Conservation (phyloP, 2,329 filamentous ascomycete genomes). For the Hypoxylon sp. region DNA sequence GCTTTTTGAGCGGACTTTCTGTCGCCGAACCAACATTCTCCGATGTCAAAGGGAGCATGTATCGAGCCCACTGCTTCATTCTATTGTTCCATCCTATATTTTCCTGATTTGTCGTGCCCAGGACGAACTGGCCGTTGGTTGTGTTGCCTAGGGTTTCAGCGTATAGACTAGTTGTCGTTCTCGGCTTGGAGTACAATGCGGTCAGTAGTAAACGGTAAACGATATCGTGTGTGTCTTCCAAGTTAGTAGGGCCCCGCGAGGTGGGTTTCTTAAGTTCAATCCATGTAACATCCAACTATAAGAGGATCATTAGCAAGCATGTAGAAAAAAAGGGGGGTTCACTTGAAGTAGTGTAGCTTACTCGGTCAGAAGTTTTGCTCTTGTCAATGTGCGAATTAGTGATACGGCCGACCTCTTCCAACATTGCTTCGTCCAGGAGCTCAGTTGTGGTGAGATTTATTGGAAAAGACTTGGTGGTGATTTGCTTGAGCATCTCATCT, state of each 20-base stretch:
- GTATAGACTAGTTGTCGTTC: constrained; percentile 38
- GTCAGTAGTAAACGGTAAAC: constrained; percentile 57
- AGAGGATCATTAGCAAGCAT: constrained; percentile 13
- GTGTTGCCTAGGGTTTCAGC: constrained; percentile 3
- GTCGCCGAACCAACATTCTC: neutral
- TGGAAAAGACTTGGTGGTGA: constrained; percentile 40
- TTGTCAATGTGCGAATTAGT: constrained; percentile 46
- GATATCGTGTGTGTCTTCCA: constrained; percentile 55
- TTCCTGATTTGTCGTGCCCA: constrained; percentile 40
- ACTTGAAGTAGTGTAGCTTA: constrained; percentile 34
- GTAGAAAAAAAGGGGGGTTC: neutral
- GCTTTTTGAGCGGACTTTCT: constrained; percentile 16
- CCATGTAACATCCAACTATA: constrained; percentile 54
- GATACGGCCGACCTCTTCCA: constrained; percentile 51
- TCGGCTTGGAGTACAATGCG: constrained; percentile 40
- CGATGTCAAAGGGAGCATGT: constrained; percentile 34
- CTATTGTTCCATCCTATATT: constrained; percentile 52
- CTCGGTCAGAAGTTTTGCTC: constrained; percentile 33
- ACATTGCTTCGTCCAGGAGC: constrained; percentile 37
- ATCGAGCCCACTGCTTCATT: constrained; percentile 48
- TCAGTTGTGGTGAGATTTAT: constrained; percentile 38
- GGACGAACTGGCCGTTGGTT: constrained; percentile 45
- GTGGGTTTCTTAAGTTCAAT: constrained; percentile 43
- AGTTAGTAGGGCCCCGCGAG: constrained; percentile 10
- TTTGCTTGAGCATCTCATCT: constrained; percentile 42